A percentile compares a stretch with the other conserved stretches of the same genome.
Conservation (phyloP, 2,329 filamentous ascomycete species). For the Calonectria pteridis region DNA sequence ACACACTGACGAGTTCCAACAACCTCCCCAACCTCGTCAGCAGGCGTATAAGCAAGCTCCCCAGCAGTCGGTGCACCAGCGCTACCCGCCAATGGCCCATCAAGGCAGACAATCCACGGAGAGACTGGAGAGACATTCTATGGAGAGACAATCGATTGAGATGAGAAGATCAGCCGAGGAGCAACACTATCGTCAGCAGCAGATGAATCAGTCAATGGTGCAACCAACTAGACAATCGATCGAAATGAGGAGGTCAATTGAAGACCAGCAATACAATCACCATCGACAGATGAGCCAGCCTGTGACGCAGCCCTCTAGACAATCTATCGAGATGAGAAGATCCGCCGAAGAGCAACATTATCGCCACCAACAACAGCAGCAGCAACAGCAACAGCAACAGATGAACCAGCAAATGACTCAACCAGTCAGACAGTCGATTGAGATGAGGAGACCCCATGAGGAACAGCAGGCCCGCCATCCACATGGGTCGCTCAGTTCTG, state of each 20-base stretch:
- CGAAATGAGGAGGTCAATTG: constrained; percentile 36
- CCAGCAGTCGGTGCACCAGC: constrained; percentile 24
- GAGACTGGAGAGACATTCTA: not conserved
- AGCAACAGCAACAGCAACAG: constrained; percentile 17
- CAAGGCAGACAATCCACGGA: constrained; percentile 6
- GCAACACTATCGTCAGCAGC: constrained; percentile 16
- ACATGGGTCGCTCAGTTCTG: not conserved
- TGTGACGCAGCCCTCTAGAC: constrained; percentile 30
- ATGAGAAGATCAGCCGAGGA: constrained; percentile 9
- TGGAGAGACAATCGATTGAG: not conserved
- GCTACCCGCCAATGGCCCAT: constrained; percentile 29
- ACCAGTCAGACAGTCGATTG: constrained; percentile 39
- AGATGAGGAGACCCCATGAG: constrained; percentile 40
- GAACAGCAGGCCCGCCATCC: constrained; percentile 40
- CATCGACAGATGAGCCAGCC: constrained; percentile 31
- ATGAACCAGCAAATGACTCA: constrained; percentile 23
- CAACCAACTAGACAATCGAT: not conserved
- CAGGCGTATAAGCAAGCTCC: constrained; percentile 7
- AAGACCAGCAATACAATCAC: constrained; percentile 21
- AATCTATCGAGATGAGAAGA: constrained; percentile 40
- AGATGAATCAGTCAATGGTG: constrained; percentile 13
- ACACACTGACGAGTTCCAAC: constrained; percentile 34
- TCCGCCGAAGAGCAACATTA: constrained; percentile 43
- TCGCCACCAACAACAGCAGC: constrained; percentile 21
- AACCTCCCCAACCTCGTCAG: constrained; percentile 29